phyloP scores from a whole-genome alignment of 2,329 filamentous ascomycete species.

The Hymenoscyphus occultus region DNA sequence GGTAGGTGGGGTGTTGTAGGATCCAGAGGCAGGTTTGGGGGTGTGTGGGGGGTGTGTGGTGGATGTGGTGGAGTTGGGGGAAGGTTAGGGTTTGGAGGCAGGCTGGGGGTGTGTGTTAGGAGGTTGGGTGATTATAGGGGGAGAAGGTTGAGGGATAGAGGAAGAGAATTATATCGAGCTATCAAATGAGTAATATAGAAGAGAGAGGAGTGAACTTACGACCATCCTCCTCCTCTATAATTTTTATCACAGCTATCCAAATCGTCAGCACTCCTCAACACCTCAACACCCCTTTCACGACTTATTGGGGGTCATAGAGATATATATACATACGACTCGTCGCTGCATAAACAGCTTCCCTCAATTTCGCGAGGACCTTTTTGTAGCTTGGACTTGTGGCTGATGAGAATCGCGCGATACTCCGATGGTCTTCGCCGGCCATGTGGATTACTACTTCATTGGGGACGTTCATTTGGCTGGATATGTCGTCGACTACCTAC shows the following conservation, averaged over 20 bases:
- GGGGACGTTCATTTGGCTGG: neutral
- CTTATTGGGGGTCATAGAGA: too few species aligned
- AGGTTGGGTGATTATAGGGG: neutral
- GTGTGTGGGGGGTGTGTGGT: conserved; percentile 36
- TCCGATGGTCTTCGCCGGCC: conserved; percentile 16
- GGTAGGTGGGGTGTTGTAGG: conserved; percentile 27
- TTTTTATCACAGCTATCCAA: neutral
- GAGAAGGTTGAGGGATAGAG: neutral
- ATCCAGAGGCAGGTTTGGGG: conserved; percentile 39
- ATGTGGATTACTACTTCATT: conserved; percentile 9
- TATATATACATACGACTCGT: conserved; percentile 6
- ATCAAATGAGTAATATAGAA: neutral
- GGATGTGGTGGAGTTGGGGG: conserved; percentile 27
- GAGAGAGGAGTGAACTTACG: conserved; percentile 2
- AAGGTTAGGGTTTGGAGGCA: conserved; percentile 38
- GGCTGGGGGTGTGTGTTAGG: neutral
- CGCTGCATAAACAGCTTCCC: conserved; percentile 9
- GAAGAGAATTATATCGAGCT: neutral
- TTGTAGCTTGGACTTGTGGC: conserved; percentile 4
- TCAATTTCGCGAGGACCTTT: conserved; percentile 13
- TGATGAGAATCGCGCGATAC: conserved; percentile 10
- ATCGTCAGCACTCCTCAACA: neutral
- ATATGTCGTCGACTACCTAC: conserved; percentile 15
- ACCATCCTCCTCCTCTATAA: conserved; percentile 3
- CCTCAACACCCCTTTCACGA: too few species aligned